These are phyloP conservation scores for Cylindrotheca closterium DNA, from an alignment of 108 stramenopile genomes.

Conservation along the genomic window DNA sequence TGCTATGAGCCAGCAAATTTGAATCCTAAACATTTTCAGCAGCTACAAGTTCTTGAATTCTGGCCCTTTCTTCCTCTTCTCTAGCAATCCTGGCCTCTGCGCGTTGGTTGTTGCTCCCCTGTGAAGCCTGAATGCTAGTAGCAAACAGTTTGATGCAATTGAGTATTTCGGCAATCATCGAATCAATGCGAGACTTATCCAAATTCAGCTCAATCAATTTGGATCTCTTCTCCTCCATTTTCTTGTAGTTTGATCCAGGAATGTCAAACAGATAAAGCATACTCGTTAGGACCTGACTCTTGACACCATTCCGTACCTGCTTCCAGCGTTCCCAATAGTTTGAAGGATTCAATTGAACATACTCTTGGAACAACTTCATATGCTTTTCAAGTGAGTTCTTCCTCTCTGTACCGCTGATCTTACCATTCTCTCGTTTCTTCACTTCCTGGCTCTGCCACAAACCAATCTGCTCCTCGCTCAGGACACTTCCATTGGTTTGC, in stretches of 20 bases:
- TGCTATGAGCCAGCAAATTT: too few species aligned
- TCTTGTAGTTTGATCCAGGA: background rate
- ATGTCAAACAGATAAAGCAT: background rate
- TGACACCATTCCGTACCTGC: too few species aligned
- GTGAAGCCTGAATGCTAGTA: background rate
- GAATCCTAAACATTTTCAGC: too few species aligned
- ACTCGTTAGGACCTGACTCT: background rate
- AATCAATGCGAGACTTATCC: background rate
- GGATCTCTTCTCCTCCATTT: background rate
- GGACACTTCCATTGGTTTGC: background rate
- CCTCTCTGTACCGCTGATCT: background rate
- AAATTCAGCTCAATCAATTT: background rate
- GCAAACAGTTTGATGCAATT: background rate
- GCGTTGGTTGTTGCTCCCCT: background rate
- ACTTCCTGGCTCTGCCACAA: background rate
- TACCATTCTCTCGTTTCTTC: background rate
- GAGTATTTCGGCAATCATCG: background rate
- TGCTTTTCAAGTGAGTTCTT: background rate
- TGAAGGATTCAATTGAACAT: background rate
- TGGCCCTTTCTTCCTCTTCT: background rate
- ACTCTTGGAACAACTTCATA: background rate
- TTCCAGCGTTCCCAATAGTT: background rate
- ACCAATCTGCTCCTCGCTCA: background rate
- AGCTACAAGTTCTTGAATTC: too few species aligned
- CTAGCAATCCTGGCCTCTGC: background rate